Base-by-base conservation (phyloP, 129 eudicot species). In the Artemisia annua region DNA sequence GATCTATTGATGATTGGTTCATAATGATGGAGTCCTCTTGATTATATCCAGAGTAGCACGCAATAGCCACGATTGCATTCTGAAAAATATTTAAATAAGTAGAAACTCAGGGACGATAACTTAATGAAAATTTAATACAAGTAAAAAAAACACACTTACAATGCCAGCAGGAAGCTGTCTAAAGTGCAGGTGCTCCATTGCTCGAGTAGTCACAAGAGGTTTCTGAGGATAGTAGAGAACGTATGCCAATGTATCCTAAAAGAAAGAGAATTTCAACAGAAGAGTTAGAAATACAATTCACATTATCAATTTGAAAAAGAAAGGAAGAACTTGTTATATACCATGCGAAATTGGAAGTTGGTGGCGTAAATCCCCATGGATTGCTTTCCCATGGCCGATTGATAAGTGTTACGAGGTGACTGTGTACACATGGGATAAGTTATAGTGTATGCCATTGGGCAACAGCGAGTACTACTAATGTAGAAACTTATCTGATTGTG, bases 321-420 rank as follows among this genome's bases (percentile, higher is more conserved):
- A 48, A 59, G 26, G 26, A 10, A 11, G 26, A 24, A 60, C 59
- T 12, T 74, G 19, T 20, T 30, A 24, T 78, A 14, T 87, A 89
- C 96, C 98, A 93, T 93, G 28, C 95, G 89, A 13, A 83, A 89
- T 70, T 93, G 98, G 79, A 87, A 93, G 80, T 93, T 93, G 63
- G 98, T 93, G 75, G 82, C 97, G 48, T 93, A 93, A 18, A 93
- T 87, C 51, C 98, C 98, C 98, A 93, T 93, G 16, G 98, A 97
- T 81, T 93, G 98, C 81, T 93, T 93, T 48, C 98, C 96, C 97
- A 93, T 93, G 69, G 97, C 98, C 35, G 98, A 93, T 57, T 93
- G 98, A 78, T 93, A 93, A 0, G 98, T 93, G 11, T 48, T 48
- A 10, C 53, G 14, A 1, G 53, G 13, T 3, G 12, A 6, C 53